These are phyloP conservation scores for Mentha longifolia DNA, from an alignment of 257 asterid species.

Conservation along the genomic window DNA sequence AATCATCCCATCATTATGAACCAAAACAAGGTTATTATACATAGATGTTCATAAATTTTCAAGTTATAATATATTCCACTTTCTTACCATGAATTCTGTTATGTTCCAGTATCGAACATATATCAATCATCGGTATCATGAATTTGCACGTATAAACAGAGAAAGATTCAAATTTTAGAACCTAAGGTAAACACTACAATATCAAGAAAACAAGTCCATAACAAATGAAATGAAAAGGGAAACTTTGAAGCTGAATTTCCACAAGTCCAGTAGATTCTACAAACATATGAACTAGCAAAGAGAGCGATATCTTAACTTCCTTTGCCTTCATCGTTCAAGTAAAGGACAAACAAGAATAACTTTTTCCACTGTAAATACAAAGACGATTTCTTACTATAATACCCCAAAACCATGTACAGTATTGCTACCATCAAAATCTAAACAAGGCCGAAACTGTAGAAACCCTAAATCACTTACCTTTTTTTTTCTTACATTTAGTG, in stretches of 20 bases:
- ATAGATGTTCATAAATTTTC: constrained; percentile 9
- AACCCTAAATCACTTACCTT: constrained; percentile 55
- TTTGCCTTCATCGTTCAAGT: constrained; percentile 32
- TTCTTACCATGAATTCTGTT: background rate
- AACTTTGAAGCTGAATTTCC: background rate
- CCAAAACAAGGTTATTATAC: background rate
- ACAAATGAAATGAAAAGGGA: constrained; percentile 18
- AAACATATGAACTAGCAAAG: constrained; percentile 28
- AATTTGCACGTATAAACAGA: constrained; percentile 5
- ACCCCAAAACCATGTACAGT: constrained; percentile 58
- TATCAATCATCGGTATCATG: background rate
- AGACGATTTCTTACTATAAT: constrained; percentile 42
- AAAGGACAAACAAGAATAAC: constrained; percentile 32
- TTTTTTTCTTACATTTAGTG: constrained; percentile 29
- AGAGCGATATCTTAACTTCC: constrained; percentile 21
- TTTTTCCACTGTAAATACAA: constrained; percentile 41
- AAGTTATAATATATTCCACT: background rate
- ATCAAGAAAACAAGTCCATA: background rate
- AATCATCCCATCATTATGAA: constrained; percentile 5
- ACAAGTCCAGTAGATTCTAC: constrained; percentile 24
- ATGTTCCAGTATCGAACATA: background rate
- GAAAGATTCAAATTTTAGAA: background rate
- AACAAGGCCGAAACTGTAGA: constrained; percentile 29
- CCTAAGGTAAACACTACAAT: background rate
- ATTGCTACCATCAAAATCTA: constrained; percentile 37